phyloP scores from a whole-genome alignment of 495 filamentous ascomycete genomes.

The Penicillium macrosclerotiorum region DNA sequence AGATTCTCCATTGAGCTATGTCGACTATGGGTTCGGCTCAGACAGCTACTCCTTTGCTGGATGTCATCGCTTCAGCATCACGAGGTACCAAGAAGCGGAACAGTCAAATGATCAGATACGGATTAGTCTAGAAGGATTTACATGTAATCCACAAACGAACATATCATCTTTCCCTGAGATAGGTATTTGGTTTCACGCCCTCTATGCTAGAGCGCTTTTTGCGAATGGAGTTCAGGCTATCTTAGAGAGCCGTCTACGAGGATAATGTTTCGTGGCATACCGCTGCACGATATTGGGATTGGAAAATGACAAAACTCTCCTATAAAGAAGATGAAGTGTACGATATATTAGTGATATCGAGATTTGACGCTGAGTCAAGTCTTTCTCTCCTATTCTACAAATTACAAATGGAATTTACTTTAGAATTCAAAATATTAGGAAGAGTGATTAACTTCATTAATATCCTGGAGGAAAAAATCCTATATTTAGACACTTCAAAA shows the following conservation, averaged over 20 bases:
- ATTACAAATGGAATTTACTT: no score
- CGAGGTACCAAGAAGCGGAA: not conserved
- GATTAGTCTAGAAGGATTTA: conserved; percentile 17
- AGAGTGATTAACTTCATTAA: no score
- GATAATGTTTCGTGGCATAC: not conserved
- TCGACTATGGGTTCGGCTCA: conserved; percentile 23
- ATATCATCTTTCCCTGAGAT: conserved; percentile 1
- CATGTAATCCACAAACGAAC: conserved; percentile 19
- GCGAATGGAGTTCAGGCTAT: conserved; percentile 16
- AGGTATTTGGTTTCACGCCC: conserved; percentile 10
- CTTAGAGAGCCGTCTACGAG: not conserved
- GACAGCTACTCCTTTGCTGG: conserved; percentile 16
- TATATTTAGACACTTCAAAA: no score
- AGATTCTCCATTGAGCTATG: conserved; percentile 8
- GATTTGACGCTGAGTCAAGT: no score
- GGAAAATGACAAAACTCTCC: no score
- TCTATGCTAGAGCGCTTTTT: conserved; percentile 21
- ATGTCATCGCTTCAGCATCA: conserved; percentile 21
- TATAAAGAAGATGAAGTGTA: no score
- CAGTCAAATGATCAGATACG: conserved; percentile 2
- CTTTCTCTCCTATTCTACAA: no score
- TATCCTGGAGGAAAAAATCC: no score
- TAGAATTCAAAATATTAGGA: no score
- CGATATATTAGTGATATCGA: no score
- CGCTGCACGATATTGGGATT: no score